Base-by-base conservation (phyloP, 805 yeast genomes). In the Candida easanensis region DNA sequence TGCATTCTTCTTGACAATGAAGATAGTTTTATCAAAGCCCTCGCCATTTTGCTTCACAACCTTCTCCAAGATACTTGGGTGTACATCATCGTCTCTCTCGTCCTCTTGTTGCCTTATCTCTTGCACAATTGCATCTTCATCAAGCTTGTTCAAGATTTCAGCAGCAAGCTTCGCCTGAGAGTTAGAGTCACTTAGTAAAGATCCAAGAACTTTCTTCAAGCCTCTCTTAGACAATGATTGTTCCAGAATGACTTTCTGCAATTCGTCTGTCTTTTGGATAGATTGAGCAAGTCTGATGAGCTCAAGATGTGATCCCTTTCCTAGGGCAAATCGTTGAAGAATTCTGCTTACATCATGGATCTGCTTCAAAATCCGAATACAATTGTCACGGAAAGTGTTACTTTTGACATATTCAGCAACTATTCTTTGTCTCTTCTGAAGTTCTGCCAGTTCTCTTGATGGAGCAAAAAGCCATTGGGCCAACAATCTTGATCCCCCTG, bases 401-500 rank as follows among this genome's bases (percentile, higher is more conserved):
- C 71, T 58, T 7, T 57, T 58, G 26, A 59, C 42, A 34, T 84
- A 74, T 4, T 66, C 57, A 6, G 61, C 58, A 0, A 85, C 83
- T 11, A 74, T 52, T 15, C 64, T 65, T 36, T 80, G 87, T 21
- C 99, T 68, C 16, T 60, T 54, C 15, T 60, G 61, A 13, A 93
- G 79, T 48, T 78, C 84, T 0, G 58, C 53, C 0, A 76, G 54
- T 53, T 83, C 76, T 9, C 84, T 72, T 0, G 87, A 73, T 0
- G 99, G 99, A 2, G 88, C 79, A 20, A 86, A 72, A 4, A 91
- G 64, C 97, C 97, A 88, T 40, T 82, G 80, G 7, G 82, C 76
- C 11, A 93, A 64, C n/a, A 85, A 57, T 33, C 98, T 68, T 0
- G 95, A 68, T 0, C 98, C 98, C 0, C 93, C 80, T 1, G 82